Percentiles rank a stretch among this genome's conserved stretches.
Evolutionary conservation across 768 basidiomycete species (phyloP).

Genomic region (Cystofilobasidium capitatum): DNA sequence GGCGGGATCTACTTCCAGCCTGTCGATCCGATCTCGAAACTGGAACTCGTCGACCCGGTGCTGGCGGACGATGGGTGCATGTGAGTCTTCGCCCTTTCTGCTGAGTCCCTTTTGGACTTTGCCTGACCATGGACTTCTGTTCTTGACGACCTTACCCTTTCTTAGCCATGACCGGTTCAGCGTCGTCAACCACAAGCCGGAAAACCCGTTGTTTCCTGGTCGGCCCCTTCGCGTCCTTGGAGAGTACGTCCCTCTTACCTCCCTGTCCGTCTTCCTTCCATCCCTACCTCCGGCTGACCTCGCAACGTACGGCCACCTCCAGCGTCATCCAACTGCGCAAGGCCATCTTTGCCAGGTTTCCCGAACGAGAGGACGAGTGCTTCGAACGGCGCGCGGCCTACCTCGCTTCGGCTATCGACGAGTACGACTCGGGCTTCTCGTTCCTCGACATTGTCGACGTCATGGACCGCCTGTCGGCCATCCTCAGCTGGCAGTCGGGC

Average conservation of each 20-base stretch:
- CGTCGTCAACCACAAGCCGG: slow-evolving; percentile 6
- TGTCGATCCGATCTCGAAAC: slow-evolving; percentile 23
- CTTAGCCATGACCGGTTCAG: slow-evolving; percentile 18
- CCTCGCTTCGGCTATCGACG: slow-evolving; percentile 2
- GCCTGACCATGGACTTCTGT: too few relatives aligned
- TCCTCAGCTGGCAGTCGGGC: slow-evolving; percentile 21
- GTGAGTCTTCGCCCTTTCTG: neutral
- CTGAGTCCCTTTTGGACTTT: neutral
- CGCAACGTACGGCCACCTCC: too few relatives aligned
- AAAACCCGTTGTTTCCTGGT: slow-evolving; percentile 6
- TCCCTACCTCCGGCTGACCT: neutral
- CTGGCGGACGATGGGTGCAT: slow-evolving; percentile 20
- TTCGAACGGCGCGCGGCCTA: slow-evolving; percentile 12
- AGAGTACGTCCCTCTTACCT: neutral
- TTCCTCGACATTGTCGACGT: slow-evolving; percentile 21
- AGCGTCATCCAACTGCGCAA: slow-evolving; percentile 16
- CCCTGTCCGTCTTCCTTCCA: neutral
- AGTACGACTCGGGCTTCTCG: slow-evolving; percentile 12
- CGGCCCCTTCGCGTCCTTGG: slow-evolving; percentile 19
- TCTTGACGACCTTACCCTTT: neutral
- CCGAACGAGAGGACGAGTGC: slow-evolving; percentile 23
- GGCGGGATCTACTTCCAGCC: slow-evolving; percentile 26
- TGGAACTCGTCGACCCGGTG: slow-evolving; percentile 25
- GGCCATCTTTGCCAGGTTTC: slow-evolving; percentile 19
- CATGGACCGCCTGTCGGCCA: slow-evolving; percentile 8